phyloP scores from a whole-genome alignment of 108 stramenopile genomes.

The Nitzschia putrida region DNA sequence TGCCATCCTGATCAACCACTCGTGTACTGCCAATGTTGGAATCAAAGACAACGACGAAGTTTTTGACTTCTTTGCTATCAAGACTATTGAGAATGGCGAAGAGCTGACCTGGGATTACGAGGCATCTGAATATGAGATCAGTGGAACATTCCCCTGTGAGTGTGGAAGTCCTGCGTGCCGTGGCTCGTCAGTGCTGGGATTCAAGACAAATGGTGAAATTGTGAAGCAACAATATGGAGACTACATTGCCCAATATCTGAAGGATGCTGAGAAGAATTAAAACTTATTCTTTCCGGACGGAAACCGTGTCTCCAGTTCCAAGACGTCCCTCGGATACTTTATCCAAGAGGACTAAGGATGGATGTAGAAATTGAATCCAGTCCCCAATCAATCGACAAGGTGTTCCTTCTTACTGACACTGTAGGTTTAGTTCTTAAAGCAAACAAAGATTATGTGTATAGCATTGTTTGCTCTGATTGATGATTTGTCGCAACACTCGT shows the following conservation, averaged over 20 bases:
- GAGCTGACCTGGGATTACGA: constrained; percentile 52
- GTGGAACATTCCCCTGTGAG: constrained; percentile 37
- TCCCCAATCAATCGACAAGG: no score
- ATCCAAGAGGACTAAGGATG: no score
- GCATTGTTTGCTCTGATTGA: no score
- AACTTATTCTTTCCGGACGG: no score
- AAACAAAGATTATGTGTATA: no score
- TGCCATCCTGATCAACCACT: constrained; percentile 54
- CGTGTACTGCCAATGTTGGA: constrained; percentile 53
- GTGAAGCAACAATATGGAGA: constrained; percentile 3
- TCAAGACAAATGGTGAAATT: neutral
- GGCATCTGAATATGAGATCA: constrained; percentile 46
- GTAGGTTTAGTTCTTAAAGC: no score
- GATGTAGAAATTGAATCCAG: no score
- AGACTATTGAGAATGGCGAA: constrained; percentile 39
- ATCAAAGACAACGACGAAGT: constrained; percentile 17
- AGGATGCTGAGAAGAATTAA: neutral
- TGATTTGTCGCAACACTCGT: no score
- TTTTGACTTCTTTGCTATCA: constrained; percentile 43
- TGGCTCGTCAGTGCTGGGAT: constrained; percentile 10
- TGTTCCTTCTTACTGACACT: no score
- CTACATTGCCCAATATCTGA: neutral
- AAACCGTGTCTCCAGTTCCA: no score
- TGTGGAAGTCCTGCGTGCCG: constrained; percentile 52
- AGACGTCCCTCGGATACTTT: no score